Evolutionary conservation across 306 rosid genomes (phyloP).

Genomic region (Coriaria nepalensis): DNA sequence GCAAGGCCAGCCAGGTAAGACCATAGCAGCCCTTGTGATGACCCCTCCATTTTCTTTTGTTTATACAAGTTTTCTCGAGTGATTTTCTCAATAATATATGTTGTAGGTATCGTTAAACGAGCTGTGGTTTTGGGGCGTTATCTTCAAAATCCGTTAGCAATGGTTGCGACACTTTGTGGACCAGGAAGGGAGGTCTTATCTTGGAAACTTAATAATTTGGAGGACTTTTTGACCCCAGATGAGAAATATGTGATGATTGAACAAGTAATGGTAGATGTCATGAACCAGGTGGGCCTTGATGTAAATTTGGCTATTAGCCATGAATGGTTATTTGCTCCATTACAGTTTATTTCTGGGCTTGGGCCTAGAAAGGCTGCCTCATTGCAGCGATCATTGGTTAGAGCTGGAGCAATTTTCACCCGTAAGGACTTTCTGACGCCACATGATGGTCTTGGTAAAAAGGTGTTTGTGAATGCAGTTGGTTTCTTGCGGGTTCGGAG

Average conservation of each 20-base stretch:
- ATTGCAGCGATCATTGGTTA: constrained; percentile 76
- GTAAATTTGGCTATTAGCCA: constrained; percentile 77
- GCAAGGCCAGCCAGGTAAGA: constrained; percentile 69
- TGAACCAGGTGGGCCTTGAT: constrained; percentile 92
- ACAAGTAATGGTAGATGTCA: constrained; percentile 89
- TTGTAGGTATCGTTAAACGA: constrained; percentile 83
- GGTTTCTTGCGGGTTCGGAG: constrained; percentile 93
- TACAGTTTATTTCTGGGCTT: constrained; percentile 91
- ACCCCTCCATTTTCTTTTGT: background rate
- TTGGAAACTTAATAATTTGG: constrained; percentile 72
- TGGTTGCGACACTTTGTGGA: constrained; percentile 90
- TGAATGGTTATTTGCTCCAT: constrained; percentile 87
- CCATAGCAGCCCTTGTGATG: background rate
- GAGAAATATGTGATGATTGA: constrained; percentile 80
- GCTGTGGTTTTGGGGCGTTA: constrained; percentile 93
- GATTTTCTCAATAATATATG: constrained; percentile 12
- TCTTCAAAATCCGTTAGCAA: constrained; percentile 96
- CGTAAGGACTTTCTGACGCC: constrained; percentile 75
- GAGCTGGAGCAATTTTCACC: constrained; percentile 78
- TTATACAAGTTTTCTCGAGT: constrained; percentile 4
- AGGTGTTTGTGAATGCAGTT: constrained; percentile 87
- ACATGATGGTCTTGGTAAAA: constrained; percentile 63
- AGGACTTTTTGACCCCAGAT: constrained; percentile 75
- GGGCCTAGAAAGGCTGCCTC: constrained; percentile 98
- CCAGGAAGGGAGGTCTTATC: constrained; percentile 83